Conservation (phyloP, 345 rosid genomes). For the Bruguiera parviflora region DNA sequence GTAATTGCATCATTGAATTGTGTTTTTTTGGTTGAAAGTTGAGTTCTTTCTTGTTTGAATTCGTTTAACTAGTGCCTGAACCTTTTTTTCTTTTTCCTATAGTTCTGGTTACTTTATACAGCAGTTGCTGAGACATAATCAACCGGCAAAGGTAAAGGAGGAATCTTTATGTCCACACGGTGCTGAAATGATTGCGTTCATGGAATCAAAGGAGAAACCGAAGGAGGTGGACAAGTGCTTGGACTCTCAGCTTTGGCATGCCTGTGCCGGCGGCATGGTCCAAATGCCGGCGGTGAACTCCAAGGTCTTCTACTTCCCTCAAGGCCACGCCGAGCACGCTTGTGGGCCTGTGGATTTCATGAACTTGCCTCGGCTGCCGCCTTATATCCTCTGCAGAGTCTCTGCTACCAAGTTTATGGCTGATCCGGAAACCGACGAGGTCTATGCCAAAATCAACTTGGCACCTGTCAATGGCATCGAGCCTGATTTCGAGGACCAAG, state of each 20-base stretch:
- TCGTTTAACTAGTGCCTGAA: neutral
- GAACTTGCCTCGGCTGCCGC: conserved; percentile 19
- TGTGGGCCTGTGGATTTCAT: conserved; percentile 21
- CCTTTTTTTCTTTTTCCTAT: neutral
- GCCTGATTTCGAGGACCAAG: conserved; percentile 32
- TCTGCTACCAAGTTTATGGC: conserved; percentile 25
- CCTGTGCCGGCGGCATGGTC: conserved; percentile 33
- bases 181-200: conserved; percentile 56
- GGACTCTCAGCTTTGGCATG: conserved; percentile 33
- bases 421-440: conserved; percentile 32
- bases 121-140: conserved; percentile 15
- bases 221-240: conserved; percentile 30
- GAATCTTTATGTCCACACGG: conserved; percentile 4
- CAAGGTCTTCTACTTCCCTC: conserved; percentile 28
- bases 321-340: conserved; percentile 29
- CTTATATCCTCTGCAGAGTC: conserved; percentile 22
- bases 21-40: neutral
- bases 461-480: conserved; percentile 7
- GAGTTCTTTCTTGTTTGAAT: neutral
- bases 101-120: conserved; percentile 15
- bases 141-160: neutral
- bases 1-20: conserved; percentile 20
- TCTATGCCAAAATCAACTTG: conserved; percentile 21
- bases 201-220: conserved; percentile 58
- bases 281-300: conserved; percentile 28